These are phyloP conservation scores for Erodium maritimum DNA, from an alignment of 345 rosid species.

Conservation along the genomic window DNA sequence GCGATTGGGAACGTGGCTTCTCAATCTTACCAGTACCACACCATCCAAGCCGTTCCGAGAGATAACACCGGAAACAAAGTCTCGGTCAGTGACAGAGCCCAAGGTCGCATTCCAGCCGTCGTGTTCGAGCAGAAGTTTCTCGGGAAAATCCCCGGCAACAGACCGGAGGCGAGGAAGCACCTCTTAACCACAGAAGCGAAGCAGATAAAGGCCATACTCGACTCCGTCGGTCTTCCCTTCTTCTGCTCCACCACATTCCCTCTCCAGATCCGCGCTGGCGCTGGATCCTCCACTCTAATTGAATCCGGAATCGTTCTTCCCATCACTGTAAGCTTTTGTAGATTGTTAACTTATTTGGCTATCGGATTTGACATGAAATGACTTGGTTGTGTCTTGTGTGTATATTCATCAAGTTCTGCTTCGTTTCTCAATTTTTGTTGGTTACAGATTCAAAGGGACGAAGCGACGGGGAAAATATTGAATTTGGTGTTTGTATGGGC, in stretches of 20 bases:
- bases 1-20: slow-evolving; percentile 15
- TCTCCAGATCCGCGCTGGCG: slow-evolving; percentile 74
- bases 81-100: slow-evolving; percentile 44
- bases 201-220: slow-evolving; percentile 59
- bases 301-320: slow-evolving; percentile 80
- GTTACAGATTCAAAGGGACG: slow-evolving; percentile 66
- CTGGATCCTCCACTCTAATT: slow-evolving; percentile 47
- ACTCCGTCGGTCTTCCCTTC: slow-evolving; percentile 48
- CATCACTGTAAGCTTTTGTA: slow-evolving; percentile 36
- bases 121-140: slow-evolving; percentile 50
- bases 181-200: slow-evolving; percentile 55
- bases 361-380: too few relatives aligned
- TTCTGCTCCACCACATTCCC: slow-evolving; percentile 69
- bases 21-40: too few relatives aligned
- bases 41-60: slow-evolving; percentile 71
- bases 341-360: too few relatives aligned
- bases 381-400: not conserved
- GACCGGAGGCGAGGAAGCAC: slow-evolving; percentile 46
- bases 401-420: not conserved
- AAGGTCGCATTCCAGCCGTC: slow-evolving; percentile 73
- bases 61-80: slow-evolving; percentile 51
- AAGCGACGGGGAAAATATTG: slow-evolving; percentile 64
- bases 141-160: slow-evolving; percentile 22
- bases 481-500: slow-evolving; percentile 93
- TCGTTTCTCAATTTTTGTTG: not conserved